Evolutionary conservation across 2,329 filamentous ascomycete species (phyloP), one percentile per base, ranked within the genome.

Genomic region (Graphilbum ipis-grandicollis): DNA sequence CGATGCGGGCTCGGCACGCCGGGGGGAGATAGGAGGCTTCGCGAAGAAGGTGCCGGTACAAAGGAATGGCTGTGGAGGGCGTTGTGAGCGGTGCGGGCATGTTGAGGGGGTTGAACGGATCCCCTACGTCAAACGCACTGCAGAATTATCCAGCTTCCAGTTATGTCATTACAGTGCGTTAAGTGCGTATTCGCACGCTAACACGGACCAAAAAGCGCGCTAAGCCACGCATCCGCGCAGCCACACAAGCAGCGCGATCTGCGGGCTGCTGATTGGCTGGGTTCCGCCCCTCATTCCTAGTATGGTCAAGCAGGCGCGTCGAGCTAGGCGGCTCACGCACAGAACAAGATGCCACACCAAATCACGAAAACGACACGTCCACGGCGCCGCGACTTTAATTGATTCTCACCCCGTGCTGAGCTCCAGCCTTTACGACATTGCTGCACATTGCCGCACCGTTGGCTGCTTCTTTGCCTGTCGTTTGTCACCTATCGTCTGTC

Each of bases 41-140:
- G 41, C 73, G 69, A 26, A 77, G 65, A 18, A 77, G 55, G 40
- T 69, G 62, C 39, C 73, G 64, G 50, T 73, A 77, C 33, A 72
- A 52, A 45, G 66, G 62, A 13, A 63, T 46, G 4, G 57, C 43
- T 1, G 45, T 48, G 9, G 38, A 23, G 2, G 12, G 25, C 17
- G 14, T 13, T 4, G 29, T 4, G 15, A 31, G 15, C n/a, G n/a
- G n/a, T 7, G 13, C n/a, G 12, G 29, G 29, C 17, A 5, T 12
- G 12, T 3, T 8, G 19, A 33, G n/a, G 19, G 32, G n/a, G n/a
- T n/a, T n/a, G n/a, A n/a, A n/a, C n/a, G n/a, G n/a, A n/a, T n/a
- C n/a, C n/a, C n/a, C n/a, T n/a, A n/a, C n/a, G n/a, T n/a, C n/a
- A n/a, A n/a, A n/a, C n/a, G n/a, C n/a, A n/a, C n/a, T n/a, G n/a